Evolutionary conservation across 192 early-diverging fungal genomes (phyloP).

Genomic region (Bifiguratus adelaidae): DNA sequence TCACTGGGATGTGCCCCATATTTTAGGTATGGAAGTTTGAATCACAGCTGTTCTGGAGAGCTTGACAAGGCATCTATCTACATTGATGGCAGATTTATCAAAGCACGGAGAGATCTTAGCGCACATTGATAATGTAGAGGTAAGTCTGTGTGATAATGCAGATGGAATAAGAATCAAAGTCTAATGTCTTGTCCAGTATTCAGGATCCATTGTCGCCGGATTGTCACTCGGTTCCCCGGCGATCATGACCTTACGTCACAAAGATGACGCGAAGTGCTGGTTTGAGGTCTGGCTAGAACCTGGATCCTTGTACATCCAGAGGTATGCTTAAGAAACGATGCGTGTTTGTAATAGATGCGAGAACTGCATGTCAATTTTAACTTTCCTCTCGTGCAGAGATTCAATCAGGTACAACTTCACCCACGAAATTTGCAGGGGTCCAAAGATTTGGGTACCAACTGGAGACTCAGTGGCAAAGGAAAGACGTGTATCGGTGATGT

Average conservation of each 20-base stretch:
- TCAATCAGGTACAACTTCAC: slow-evolving; percentile 66
- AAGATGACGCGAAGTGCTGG: slow-evolving; percentile 38
- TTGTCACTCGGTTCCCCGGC: slow-evolving; percentile 61
- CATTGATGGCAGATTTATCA: slow-evolving; percentile 39
- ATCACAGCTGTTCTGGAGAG: neutral
- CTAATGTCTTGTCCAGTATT: too few species aligned
- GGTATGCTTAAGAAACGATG: slow-evolving; percentile 5
- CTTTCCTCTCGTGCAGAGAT: slow-evolving; percentile 15
- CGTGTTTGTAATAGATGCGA: neutral
- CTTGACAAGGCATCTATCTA: neutral
- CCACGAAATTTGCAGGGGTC: slow-evolving; percentile 66
- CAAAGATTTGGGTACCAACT: slow-evolving; percentile 34
- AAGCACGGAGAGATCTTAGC: slow-evolving; percentile 61
- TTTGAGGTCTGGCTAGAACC: slow-evolving; percentile 57
- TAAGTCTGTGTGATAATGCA: slow-evolving; percentile 1
- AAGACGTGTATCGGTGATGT: slow-evolving; percentile 64
- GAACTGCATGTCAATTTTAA: neutral
- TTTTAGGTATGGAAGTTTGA: slow-evolving; percentile 35
- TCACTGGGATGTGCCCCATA: slow-evolving; percentile 67
- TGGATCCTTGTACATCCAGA: slow-evolving; percentile 65
- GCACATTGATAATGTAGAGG: slow-evolving; percentile 75
- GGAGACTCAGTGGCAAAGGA: slow-evolving; percentile 37
- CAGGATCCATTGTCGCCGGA: slow-evolving; percentile 65
- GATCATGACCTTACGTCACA: slow-evolving; percentile 60
- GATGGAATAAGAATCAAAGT: neutral